phyloP scores from a whole-genome alignment of 495 filamentous ascomycete species.

The Penicillium chermesinum region DNA sequence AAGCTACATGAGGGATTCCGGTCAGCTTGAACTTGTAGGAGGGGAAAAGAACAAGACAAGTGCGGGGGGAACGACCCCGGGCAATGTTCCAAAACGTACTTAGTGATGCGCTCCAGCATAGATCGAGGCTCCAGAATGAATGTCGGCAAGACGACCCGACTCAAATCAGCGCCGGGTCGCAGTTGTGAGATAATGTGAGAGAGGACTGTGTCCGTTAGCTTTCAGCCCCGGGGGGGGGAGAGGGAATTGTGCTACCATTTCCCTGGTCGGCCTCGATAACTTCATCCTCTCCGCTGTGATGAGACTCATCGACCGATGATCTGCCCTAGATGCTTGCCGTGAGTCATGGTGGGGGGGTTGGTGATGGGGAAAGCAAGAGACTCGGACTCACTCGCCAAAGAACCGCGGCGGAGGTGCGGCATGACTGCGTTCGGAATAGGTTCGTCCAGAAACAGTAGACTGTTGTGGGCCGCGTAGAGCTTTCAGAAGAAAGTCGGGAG shows the following conservation, averaged over 20 bases:
- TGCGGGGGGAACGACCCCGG: too few relatives aligned
- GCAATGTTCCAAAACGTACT: constrained; percentile 50
- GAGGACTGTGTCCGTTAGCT: constrained; percentile 54
- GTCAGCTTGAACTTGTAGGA: not conserved
- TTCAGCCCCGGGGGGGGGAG: not conserved
- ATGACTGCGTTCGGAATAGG: constrained; percentile 24
- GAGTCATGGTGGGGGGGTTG: constrained; percentile 29
- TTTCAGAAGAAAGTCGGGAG: too few relatives aligned
- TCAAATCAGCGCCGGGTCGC: constrained; percentile 90
- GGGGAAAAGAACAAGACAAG: too few relatives aligned
- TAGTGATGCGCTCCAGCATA: constrained; percentile 98
- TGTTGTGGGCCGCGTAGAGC: too few relatives aligned
- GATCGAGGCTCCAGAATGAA: constrained; percentile 97
- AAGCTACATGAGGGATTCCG: constrained; percentile 56
- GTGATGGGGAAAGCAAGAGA: constrained; percentile 7
- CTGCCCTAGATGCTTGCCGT: constrained; percentile 40
- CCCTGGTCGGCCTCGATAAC: constrained; percentile 65
- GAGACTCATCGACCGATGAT: constrained; percentile 52
- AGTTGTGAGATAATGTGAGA: constrained; percentile 96
- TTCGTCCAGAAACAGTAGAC: constrained; percentile 9
- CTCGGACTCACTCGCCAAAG: constrained; percentile 20
- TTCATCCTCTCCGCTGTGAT: constrained; percentile 59
- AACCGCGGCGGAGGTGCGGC: constrained; percentile 29
- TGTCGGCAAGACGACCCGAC: constrained; percentile 88
- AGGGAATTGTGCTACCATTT: constrained; percentile 39